phyloP scores from a whole-genome alignment of 768 basidiomycete species.

The Suillus americanus region DNA sequence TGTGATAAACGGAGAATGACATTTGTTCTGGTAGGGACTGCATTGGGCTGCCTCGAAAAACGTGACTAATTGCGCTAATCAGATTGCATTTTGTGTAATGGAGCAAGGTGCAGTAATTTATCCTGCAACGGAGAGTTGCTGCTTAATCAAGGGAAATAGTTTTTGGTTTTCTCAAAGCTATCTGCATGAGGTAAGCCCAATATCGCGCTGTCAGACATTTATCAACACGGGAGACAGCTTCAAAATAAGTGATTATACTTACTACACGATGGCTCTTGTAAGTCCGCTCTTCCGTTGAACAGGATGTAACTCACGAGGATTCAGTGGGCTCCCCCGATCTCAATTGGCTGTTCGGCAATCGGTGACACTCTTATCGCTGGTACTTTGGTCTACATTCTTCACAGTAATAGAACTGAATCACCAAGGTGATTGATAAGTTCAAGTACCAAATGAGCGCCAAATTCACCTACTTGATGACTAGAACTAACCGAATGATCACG shows the following conservation, averaged over 20 bases:
- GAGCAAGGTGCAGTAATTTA: background rate
- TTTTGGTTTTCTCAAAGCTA: background rate
- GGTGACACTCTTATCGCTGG: conserved; percentile 23
- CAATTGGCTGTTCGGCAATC: conserved; percentile 25
- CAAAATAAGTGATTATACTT: background rate
- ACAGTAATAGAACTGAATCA: conserved; percentile 6
- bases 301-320: background rate
- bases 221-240: background rate
- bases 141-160: background rate
- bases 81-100: background rate
- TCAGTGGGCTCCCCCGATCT: conserved; percentile 22
- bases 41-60: background rate
- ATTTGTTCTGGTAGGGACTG: conserved; percentile 1
- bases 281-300: background rate
- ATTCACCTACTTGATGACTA: background rate
- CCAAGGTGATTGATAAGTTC: conserved; percentile 12
- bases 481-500: conserved; percentile 17
- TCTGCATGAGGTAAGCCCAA: background rate
- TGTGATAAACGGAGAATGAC: background rate
- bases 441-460: background rate
- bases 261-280: background rate
- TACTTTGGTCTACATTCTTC: conserved; percentile 18
- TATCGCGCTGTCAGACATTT: background rate
- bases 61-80: background rate
- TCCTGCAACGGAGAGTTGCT: background rate